These are phyloP conservation scores for Mrakia blollopis DNA, from an alignment of 768 basidiomycete genomes.

Conservation along the genomic window DNA sequence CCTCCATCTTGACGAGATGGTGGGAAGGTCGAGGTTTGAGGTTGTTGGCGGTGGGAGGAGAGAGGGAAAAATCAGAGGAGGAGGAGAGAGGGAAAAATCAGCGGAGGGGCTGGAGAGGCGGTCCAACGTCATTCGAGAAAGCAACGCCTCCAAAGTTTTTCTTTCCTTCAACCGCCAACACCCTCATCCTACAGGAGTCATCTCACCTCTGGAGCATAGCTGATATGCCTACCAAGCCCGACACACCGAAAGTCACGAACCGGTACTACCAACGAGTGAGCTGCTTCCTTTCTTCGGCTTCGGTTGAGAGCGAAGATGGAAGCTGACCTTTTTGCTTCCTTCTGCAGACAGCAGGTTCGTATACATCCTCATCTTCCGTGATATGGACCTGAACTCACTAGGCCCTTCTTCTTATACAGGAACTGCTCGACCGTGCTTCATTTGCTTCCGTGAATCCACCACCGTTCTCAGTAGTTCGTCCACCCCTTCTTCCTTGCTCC, in stretches of 20 bases:
- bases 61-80: not conserved
- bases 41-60: no score
- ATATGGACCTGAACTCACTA: not conserved
- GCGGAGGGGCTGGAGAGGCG: not conserved
- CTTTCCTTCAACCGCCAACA: not conserved
- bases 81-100: not conserved
- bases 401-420: not conserved
- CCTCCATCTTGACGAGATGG: not conserved
- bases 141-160: no score
- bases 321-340: not conserved
- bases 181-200: not conserved
- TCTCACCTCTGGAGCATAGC: not conserved
- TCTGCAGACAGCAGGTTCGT: not conserved
- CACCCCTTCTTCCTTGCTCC: no score
- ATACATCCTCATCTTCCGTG: not conserved
- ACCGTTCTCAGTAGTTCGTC: slow-evolving; percentile 25
- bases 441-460: slow-evolving; percentile 30
- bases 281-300: not conserved
- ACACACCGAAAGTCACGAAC: not conserved
- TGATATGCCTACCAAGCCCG: not conserved
- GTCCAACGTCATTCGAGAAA: not conserved
- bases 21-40: not conserved
- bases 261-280: slow-evolving; percentile 22
- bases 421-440: slow-evolving; percentile 30
- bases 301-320: not conserved